phyloP scores from a whole-genome alignment of 2,329 filamentous ascomycete species.

The Diplocarpon rosae region DNA sequence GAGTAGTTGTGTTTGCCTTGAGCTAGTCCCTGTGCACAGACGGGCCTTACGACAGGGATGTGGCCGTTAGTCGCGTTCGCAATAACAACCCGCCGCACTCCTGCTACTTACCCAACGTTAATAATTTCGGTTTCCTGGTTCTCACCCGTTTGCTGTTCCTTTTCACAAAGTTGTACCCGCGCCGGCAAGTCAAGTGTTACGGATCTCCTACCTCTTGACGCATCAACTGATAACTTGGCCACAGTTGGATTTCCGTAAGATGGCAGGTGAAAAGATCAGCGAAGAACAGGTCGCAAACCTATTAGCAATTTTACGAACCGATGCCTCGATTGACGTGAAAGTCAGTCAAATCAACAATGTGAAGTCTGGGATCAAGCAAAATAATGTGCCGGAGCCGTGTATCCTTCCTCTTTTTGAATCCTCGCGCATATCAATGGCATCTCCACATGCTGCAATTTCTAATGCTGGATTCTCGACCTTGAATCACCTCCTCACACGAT shows the following conservation, averaged over 20 bases:
- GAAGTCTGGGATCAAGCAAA: conserved; percentile 87
- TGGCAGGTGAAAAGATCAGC: conserved; percentile 45
- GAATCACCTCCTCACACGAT: conserved; percentile 74
- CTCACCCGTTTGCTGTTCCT: too few relatives aligned
- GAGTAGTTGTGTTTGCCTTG: too few relatives aligned
- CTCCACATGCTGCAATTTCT: conserved; percentile 66
- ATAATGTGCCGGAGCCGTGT: conserved; percentile 68
- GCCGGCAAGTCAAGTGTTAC: background rate
- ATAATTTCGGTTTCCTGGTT: too few relatives aligned
- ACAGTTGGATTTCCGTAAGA: conserved; percentile 1
- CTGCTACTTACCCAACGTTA: too few relatives aligned
- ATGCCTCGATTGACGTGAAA: conserved; percentile 59
- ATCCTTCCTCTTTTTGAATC: conserved; percentile 72
- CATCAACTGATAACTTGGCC: background rate
- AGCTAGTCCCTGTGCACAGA: too few relatives aligned
- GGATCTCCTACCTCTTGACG: background rate
- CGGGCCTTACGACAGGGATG: background rate
- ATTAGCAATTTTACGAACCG: conserved; percentile 42
- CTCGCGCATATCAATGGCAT: conserved; percentile 61
- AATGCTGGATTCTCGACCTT: conserved; percentile 81
- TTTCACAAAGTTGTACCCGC: too few relatives aligned
- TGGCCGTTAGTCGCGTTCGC: background rate
- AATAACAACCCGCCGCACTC: background rate
- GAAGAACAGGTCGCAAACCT: conserved; percentile 48
- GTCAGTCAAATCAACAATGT: conserved; percentile 59